Evolutionary conservation across 345 rosid genomes (phyloP).

Genomic region (Mallotus nudiflorus): DNA sequence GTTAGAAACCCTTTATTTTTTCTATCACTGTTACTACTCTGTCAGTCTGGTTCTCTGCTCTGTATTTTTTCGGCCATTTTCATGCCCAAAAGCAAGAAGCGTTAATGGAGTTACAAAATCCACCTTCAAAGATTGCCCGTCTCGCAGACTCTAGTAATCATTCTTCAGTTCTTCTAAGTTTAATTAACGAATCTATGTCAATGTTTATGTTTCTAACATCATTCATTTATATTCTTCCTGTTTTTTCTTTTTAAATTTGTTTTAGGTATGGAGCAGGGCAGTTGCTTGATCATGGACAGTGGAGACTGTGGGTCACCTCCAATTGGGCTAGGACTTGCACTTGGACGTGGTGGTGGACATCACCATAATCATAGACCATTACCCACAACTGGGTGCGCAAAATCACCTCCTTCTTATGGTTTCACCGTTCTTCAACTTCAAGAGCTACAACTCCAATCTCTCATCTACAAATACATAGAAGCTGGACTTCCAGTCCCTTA

Average conservation of each 20-base stretch:
- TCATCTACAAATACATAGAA: constrained; percentile 44
- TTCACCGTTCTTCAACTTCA: constrained; percentile 47
- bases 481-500: constrained; percentile 45
- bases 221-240: no score
- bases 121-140: constrained; percentile 30
- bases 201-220: neutral
- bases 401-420: constrained; percentile 14
- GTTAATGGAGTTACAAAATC: constrained; percentile 34
- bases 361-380: neutral
- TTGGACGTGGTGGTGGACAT: constrained; percentile 33
- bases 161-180: neutral
- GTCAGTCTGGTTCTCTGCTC: neutral
- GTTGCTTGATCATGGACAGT: constrained; percentile 29
- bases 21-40: neutral
- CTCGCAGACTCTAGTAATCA: constrained; percentile 18
- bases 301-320: constrained; percentile 28
- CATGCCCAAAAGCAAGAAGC: constrained; percentile 10
- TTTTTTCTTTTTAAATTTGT: neutral
- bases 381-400: neutral
- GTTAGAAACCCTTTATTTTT: no score
- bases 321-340: constrained; percentile 42
- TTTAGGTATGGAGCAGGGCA: constrained; percentile 24
- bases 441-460: constrained; percentile 49
- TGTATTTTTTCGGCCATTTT: constrained; percentile 11
- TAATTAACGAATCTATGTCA: neutral